Evolutionary conservation across 2,329 filamentous ascomycete genomes (phyloP), one percentile per base, ranked within the genome.

Genomic region (Ceratocystis harringtonii): DNA sequence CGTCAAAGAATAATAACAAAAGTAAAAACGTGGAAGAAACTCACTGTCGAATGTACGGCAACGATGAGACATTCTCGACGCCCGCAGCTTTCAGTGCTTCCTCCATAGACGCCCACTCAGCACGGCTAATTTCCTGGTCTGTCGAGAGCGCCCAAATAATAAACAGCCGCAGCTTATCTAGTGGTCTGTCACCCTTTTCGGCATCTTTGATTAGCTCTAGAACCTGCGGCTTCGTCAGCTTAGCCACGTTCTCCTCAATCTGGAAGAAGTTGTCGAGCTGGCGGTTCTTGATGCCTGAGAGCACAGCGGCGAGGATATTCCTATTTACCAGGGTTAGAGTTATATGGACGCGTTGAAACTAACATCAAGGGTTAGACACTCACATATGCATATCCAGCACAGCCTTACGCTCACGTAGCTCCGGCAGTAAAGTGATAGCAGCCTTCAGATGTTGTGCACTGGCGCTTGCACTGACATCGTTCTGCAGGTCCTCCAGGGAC

Each of bases 61-160:
- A 79, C 58, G 88, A 86, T 19, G 86, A 86, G 15, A 85, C 86
- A 72, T 96, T 87, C 36, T 65, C 44, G 62, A 86, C 85, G 15
- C 89, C 91, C 12, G 86, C 85, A 57, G 82, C 82, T 68, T 85
- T 85, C 19, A 99, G 81, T 2, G 90, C 88, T 74, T 94, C 87
- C 71, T 94, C 90, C 69, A 96, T 95, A 67, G 87, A 84, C 69
- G 87, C 85, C 79, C 95, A 88, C 69, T 99, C 94, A 5, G 83
- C 79, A 68, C 91, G 84, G 65, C 83, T 87, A 22, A 96, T 81
- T 68, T 97, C 92, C 70, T 90, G 87, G 73, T 97, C 94, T 0
- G 90, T 95, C 74, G 90, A 96, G 64, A 99, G 78, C 76, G 89
- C 94, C 94, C 94, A 99, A 71, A 99, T 96, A 69, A 97, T 87